Base-by-base conservation (phyloP, 345 rosid species). In the Linum trigynum region DNA sequence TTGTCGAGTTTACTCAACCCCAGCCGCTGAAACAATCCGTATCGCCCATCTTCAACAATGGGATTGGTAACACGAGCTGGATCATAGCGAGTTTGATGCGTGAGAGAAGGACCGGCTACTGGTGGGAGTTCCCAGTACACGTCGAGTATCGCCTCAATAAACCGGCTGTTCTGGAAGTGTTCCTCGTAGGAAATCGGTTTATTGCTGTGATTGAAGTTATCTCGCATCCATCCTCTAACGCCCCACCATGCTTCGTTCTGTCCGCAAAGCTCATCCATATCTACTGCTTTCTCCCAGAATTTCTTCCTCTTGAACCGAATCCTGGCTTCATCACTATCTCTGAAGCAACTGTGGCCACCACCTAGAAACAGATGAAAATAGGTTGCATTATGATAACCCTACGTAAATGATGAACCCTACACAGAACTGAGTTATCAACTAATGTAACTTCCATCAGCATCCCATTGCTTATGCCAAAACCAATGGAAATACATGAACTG, bases 61-160 rank as follows among this genome's bases (percentile, higher is more conserved):
- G 97, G 99, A 66, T 78, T 70, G 14, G 84, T 60, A 3, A 86
- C 71, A 8, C 97, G 91, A 71, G 92, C 91, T 50, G 99, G 97
- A 68, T 94, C 99, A 59, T 88, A 94, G 2, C 97, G 82, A 7
- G 88, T 83, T 66, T 94, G 99, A 74, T 90, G 99, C 0, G 97
- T 90, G 56, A 94, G 84, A n/a, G 99, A 94, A 32, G 99, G 97
- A 55, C 97, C 97, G 12, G 99, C 99, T 45, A 80, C 87, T 0
- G 99, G 97, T 23, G 97, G 97, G 67, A 94, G 79, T 83, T 94
- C 99, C 99, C 99, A 94, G 3, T 90, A 94, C 40, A 86, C 78
- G 56, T 90, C 91, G 0, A 94, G 88, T 76, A 91, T 62, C 3
- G 96, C 91, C 72, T 95, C 99, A n/a, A 95, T 73, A 41, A 66